phyloP scores from a whole-genome alignment of 2,329 filamentous ascomycete genomes.

The Verticillium zaregamsianum region DNA sequence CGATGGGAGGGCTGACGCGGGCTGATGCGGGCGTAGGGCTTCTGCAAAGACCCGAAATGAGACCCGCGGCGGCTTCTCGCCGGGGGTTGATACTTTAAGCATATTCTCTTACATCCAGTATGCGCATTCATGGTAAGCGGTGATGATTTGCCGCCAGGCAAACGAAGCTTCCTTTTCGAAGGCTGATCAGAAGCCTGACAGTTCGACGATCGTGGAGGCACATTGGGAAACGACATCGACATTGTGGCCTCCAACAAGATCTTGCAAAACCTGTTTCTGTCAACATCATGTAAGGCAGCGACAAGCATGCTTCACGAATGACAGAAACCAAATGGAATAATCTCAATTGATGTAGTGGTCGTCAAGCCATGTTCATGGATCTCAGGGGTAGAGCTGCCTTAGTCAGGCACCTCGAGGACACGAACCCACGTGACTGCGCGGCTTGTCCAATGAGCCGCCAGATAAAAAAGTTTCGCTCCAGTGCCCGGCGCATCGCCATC shows the following conservation, averaged over 20 bases:
- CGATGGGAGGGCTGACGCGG: neutral
- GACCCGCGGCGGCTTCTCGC: neutral
- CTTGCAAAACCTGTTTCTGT: too few species aligned
- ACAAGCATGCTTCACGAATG: too few species aligned
- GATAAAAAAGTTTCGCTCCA: constrained; percentile 19
- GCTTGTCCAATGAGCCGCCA: constrained; percentile 6
- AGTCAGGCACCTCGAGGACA: constrained; percentile 2
- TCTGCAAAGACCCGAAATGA: neutral
- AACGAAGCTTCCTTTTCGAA: too few species aligned
- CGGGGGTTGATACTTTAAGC: neutral
- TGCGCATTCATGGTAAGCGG: neutral
- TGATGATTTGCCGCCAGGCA: too few species aligned
- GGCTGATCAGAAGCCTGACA: too few species aligned
- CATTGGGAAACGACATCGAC: too few species aligned
- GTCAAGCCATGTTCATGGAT: neutral
- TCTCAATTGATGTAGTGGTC: too few species aligned
- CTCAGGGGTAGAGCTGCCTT: neutral
- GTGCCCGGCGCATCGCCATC: constrained; percentile 12
- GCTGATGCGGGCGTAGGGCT: neutral
- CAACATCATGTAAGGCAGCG: too few species aligned
- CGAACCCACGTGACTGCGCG: constrained; percentile 14
- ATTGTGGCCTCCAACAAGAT: too few species aligned
- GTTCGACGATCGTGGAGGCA: too few species aligned
- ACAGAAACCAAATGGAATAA: too few species aligned
- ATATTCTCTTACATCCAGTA: neutral